Conservation (phyloP, 2,329 filamentous ascomycete species). For the Cyphellophora europaea region DNA sequence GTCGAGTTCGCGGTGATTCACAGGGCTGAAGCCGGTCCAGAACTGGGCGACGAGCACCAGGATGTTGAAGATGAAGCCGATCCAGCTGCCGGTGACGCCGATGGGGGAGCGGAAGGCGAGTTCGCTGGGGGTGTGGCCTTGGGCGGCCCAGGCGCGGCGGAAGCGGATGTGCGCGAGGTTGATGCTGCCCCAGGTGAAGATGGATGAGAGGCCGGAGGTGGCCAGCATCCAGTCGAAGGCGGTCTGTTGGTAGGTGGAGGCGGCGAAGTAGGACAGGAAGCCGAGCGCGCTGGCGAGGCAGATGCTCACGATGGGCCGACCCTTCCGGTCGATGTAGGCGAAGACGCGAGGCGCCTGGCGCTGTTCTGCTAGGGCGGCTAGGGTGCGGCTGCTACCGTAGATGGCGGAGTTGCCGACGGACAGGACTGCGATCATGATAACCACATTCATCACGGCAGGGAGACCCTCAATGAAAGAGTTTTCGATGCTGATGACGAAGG, state of each 20-base stretch:
- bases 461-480: constrained; percentile 52
- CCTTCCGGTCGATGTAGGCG: constrained; percentile 35
- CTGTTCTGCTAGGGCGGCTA: constrained; percentile 43
- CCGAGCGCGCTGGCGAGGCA: constrained; percentile 30
- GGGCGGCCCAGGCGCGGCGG: constrained; percentile 48
- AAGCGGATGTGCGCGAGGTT: constrained; percentile 61
- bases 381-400: constrained; percentile 48
- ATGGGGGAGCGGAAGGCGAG: constrained; percentile 53
- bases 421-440: constrained; percentile 54
- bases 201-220: constrained; percentile 51
- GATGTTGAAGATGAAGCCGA: constrained; percentile 49
- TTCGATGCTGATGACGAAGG: constrained; percentile 58
- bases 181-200: constrained; percentile 60
- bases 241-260: constrained; percentile 33
- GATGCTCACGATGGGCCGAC: constrained; percentile 34
- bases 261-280: constrained; percentile 31
- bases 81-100: constrained; percentile 53
- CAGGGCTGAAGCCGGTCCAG: constrained; percentile 22
- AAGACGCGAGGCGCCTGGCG: constrained; percentile 36
- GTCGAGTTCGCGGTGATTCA: constrained; percentile 14
- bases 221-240: constrained; percentile 59
- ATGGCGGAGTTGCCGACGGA: constrained; percentile 51
- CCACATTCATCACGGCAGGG: constrained; percentile 57
- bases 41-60: constrained; percentile 46
- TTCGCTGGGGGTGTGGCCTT: constrained; percentile 54